Base-by-base conservation (phyloP, 257 asterid genomes). In the Ilex aquifolium region DNA sequence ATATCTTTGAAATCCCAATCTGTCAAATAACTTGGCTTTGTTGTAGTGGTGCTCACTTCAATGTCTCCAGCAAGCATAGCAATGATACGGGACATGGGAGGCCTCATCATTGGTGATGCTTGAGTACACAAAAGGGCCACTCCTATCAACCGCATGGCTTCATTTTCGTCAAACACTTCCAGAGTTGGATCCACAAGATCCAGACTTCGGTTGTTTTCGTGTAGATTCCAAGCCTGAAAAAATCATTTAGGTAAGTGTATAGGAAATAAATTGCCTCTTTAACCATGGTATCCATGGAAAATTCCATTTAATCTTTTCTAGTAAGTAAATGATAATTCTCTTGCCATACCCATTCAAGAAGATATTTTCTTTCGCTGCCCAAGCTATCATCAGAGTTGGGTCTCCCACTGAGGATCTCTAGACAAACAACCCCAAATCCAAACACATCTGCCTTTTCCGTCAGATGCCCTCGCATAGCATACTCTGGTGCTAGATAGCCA, bases 341-440 rank as follows among this genome's bases (percentile, higher is more conserved):
- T 7, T 7, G 13, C 50, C 56, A 50, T 50, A 50, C 56, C 56
- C 56, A 50, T 50, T 50, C 16, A 50, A 50, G 56, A n/a, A 50
- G 56, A 50, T 50, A 13, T 50, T 6, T 50, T 14, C 13, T 13
- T 11, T n/a, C 3, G 14, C 16, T 11, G 16, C 12, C 48, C 48
- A 42, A 21, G 27, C 27, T 21, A 21, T 1, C 27, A 42, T 50
- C 56, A 50, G 56, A 50, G 21, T 50, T 50, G 6, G 56, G 16
- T n/a, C 56, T 50, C 13, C 56, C 56, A 50, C 56, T 50, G 56
- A 50, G 16, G 56, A 50, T 50, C 56, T 50, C 56, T n/a, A 50
- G 13, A 50, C 14, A 13, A 11, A 14, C 56, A 50, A 50, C 56
- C 21, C 56, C 56, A 50, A 50, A 50, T 4, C 56, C 13, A 14